Percentiles rank a stretch among this genome's conserved stretches.
Evolutionary conservation across 2,329 filamentous ascomycete genomes (phyloP).

Genomic region (Fusarium scirpi): DNA sequence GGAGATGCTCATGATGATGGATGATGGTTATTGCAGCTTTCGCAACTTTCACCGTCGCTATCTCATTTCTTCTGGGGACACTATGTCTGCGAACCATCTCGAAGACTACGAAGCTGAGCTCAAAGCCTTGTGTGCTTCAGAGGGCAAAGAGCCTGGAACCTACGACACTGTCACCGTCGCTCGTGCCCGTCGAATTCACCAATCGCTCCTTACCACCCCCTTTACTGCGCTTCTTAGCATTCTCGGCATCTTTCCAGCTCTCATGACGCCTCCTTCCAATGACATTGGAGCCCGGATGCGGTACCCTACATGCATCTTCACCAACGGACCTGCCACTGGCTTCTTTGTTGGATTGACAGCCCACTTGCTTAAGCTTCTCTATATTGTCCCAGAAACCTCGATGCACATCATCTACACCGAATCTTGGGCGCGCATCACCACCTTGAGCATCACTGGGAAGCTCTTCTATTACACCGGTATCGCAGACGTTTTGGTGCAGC

Average conservation of each 20-base stretch:
- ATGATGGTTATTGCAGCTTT: slow-evolving; percentile 65
- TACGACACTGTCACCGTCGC: slow-evolving; percentile 77
- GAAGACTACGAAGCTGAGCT: slow-evolving; percentile 62
- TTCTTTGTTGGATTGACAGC: slow-evolving; percentile 75
- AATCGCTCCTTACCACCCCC: slow-evolving; percentile 79
- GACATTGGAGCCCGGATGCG: slow-evolving; percentile 41
- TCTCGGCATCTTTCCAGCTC: slow-evolving; percentile 68
- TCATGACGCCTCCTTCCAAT: slow-evolving; percentile 56
- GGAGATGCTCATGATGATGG: slow-evolving; percentile 91
- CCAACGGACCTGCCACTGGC: slow-evolving; percentile 89
- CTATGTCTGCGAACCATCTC: slow-evolving; percentile 73
- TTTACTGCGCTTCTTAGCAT: slow-evolving; percentile 75
- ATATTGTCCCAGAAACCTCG: slow-evolving; percentile 60
- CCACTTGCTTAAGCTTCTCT: slow-evolving; percentile 61
- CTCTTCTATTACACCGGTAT: slow-evolving; percentile 73
- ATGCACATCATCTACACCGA: slow-evolving; percentile 89
- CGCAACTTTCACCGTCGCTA: slow-evolving; percentile 79
- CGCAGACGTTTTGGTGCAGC: slow-evolving; percentile 87
- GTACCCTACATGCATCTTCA: slow-evolving; percentile 81
- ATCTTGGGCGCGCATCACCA: slow-evolving; percentile 88
- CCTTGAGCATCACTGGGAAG: slow-evolving; percentile 85
- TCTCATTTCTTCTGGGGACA: slow-evolving; percentile 81
- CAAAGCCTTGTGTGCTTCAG: slow-evolving; percentile 35
- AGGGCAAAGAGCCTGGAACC: slow-evolving; percentile 54
- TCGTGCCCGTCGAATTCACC: slow-evolving; percentile 84